Conservation (phyloP, 1,284 basidiomycete species). For the Paramarasmius palmivorus region DNA sequence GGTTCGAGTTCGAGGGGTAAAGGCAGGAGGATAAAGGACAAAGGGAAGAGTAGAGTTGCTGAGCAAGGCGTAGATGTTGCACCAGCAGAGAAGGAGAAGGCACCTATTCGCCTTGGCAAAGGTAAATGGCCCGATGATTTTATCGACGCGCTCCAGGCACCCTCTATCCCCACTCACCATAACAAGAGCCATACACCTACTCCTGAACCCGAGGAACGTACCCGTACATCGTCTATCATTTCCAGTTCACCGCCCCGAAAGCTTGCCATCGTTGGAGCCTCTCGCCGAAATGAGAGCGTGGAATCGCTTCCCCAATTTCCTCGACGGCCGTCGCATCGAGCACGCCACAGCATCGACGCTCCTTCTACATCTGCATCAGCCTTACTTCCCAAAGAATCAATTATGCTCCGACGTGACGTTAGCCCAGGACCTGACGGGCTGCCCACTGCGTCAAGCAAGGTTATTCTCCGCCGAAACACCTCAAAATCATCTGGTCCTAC, state of each 20-base stretch:
- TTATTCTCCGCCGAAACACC: slow-evolving; percentile 57
- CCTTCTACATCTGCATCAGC: slow-evolving; percentile 33
- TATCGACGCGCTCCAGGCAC: slow-evolving; percentile 53
- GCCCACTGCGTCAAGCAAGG: slow-evolving; percentile 37
- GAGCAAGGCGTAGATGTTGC: neutral
- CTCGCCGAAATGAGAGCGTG: slow-evolving; percentile 44
- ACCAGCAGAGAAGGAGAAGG: slow-evolving; percentile 32
- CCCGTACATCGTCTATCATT: slow-evolving; percentile 34
- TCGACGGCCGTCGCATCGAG: slow-evolving; percentile 60
- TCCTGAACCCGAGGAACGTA: slow-evolving; percentile 26
- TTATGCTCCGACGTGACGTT: slow-evolving; percentile 47
- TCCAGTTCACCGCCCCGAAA: slow-evolving; percentile 59
- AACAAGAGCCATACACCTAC: slow-evolving; percentile 23
- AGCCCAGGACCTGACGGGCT: slow-evolving; percentile 49
- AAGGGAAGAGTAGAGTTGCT: slow-evolving; percentile 13
- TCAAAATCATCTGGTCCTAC: slow-evolving; percentile 40
- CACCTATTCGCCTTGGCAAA: slow-evolving; percentile 63
- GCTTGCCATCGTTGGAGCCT: slow-evolving; percentile 49
- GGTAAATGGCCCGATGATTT: slow-evolving; percentile 85
- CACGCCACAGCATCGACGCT: slow-evolving; percentile 57
- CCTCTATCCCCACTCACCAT: slow-evolving; percentile 30
- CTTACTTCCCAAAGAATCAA: slow-evolving; percentile 58
- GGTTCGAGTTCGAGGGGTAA: slow-evolving; percentile 41
- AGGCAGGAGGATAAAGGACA: slow-evolving; percentile 20
- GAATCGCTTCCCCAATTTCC: slow-evolving; percentile 50